Evolutionary conservation across 495 filamentous ascomycete species (phyloP).

Genomic region (Amphirosellinia nigrospora): DNA sequence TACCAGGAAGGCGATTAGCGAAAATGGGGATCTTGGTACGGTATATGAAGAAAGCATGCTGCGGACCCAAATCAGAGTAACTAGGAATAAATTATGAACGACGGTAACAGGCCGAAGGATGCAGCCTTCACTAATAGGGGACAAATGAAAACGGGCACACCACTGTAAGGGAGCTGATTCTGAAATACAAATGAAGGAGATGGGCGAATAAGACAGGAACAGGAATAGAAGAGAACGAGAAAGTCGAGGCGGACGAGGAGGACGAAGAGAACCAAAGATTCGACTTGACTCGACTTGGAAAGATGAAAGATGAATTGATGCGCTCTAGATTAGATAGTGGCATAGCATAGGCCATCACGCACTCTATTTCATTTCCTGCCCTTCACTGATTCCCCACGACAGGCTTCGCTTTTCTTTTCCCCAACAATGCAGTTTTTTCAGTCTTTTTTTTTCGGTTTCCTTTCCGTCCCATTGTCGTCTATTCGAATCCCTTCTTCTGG

Average conservation of each 20-base stretch:
- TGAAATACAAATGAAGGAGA: background rate
- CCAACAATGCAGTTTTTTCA: background rate
- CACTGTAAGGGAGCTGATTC: background rate
- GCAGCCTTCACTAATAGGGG: background rate
- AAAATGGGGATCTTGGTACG: background rate
- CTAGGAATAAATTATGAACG: background rate
- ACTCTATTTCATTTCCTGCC: background rate
- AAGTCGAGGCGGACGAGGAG: background rate
- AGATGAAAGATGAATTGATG: background rate
- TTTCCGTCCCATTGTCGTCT: background rate
- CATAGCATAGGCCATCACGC: background rate
- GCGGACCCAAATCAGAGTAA: background rate
- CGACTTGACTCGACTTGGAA: slow-evolving; percentile 4
- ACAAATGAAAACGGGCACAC: background rate
- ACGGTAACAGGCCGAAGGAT: background rate
- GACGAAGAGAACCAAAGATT: background rate
- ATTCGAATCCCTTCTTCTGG: background rate
- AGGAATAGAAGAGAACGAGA: background rate
- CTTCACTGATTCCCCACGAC: background rate
- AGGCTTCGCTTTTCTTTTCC: background rate
- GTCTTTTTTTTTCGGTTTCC: background rate
- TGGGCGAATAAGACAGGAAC: background rate
- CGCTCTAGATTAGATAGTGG: background rate
- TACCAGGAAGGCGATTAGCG: slow-evolving; percentile 8
- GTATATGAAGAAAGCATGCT: background rate